Evolutionary conservation across 345 rosid species (phyloP), one percentile per base, ranked within the genome.

Genomic region (Stellera chamaejasme): DNA sequence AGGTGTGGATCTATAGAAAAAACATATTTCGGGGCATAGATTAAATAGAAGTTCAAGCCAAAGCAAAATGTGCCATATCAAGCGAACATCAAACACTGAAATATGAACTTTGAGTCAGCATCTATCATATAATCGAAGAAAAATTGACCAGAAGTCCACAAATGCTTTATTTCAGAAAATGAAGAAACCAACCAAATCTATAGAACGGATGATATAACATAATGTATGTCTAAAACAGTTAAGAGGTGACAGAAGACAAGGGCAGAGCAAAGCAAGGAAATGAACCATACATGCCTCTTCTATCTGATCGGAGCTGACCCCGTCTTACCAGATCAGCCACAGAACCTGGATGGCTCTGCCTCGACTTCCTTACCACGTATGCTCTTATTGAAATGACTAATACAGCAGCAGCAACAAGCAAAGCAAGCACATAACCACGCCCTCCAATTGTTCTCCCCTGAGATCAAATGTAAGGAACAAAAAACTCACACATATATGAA

Each of bases 231-330:
- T 42, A 44, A 11, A 27, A n/a, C n/a, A 4, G 27, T 19, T 44
- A 6, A 16, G 5, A 5, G 13, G 47, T 27, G 43, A 19, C 4
- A 59, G 27, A n/a, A 25, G 6, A 46, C 51, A 44, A 53, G 13
- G 58, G 36, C 7, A n/a, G 39, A 32, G 5, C 3, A 32, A 13
- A 11, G 28, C 11, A 57, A 70, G 74, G 70, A 59, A 49, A 25
- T 57, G 56, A 77, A 70, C 76, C 99, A 72, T 88, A 88, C 99
- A 93, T 88, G 97, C 99, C 97, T 86, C 99, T 84, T 84, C 97
- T 82, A 84, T 86, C 96, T 14, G 96, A 88, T 81, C 95, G 78
- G 10, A 92, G 77, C 73, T 92, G 97, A 65, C 98, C 97, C 11
- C 97, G 96, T 67, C 96, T 86, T 59, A 92, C 99, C 63, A 92